A percentile compares a stretch with the other conserved stretches of the same genome.
phyloP scores from a whole-genome alignment of 768 basidiomycete species.

The Megacollybia marginata region DNA sequence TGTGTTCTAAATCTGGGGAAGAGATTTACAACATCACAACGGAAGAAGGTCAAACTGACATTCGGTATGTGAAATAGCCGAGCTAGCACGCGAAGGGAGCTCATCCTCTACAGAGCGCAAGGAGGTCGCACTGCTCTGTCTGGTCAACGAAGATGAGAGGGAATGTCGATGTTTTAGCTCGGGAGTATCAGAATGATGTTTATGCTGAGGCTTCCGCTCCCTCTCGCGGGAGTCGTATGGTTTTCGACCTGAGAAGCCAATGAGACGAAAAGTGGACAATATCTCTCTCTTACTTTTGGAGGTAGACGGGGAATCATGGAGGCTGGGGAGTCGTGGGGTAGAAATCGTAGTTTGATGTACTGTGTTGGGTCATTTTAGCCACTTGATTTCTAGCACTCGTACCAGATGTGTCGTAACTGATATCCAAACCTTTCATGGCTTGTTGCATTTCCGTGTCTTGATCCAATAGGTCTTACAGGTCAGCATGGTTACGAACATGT shows the following conservation, averaged over 20 bases:
- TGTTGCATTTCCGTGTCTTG: slow-evolving; percentile 69
- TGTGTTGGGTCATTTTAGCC: no score
- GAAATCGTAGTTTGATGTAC: no score
- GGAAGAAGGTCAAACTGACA: slow-evolving; percentile 28
- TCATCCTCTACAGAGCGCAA: slow-evolving; percentile 30
- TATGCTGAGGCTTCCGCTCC: no score
- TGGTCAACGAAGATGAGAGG: no score
- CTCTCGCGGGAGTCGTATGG: no score
- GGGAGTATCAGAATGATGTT: no score
- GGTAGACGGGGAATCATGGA: slow-evolving; percentile 6
- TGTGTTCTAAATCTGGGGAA: slow-evolving; percentile 35
- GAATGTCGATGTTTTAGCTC: no score
- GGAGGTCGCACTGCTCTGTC: slow-evolving; percentile 28
- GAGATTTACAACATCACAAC: background rate
- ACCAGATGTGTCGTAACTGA: slow-evolving; percentile 29
- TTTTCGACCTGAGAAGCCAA: no score
- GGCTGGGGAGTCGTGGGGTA: background rate
- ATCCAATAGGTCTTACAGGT: slow-evolving; percentile 52
- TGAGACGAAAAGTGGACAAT: no score
- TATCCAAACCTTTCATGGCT: slow-evolving; percentile 48
- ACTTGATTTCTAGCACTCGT: background rate
- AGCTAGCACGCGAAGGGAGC: slow-evolving; percentile 34
- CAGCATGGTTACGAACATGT: slow-evolving; percentile 7
- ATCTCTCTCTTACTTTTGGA: slow-evolving; percentile 10
- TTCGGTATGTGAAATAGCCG: slow-evolving; percentile 42